Evolutionary conservation across 169 alveolate genomes (phyloP).

Genomic region (Ichthyophthirius multifiliis): DNA sequence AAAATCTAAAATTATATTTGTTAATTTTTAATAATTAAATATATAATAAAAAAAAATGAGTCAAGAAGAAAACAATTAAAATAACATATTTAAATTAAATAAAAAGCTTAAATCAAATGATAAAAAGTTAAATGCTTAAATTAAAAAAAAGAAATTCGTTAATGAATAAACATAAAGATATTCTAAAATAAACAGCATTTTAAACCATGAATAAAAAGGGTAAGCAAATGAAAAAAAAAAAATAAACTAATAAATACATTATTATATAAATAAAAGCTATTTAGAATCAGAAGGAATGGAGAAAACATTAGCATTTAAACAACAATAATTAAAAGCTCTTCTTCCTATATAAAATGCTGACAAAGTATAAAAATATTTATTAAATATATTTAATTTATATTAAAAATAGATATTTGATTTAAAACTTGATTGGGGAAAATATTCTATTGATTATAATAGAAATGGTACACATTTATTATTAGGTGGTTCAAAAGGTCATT

Average conservation of each 20-base stretch:
- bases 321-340: slow-evolving; percentile 54
- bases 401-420: slow-evolving; percentile 64
- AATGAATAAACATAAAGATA: slow-evolving; percentile 2
- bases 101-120: slow-evolving; percentile 1
- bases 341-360: slow-evolving; percentile 66
- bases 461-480: slow-evolving; percentile 90
- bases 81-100: not conserved
- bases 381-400: too few relatives aligned
- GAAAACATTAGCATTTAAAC: slow-evolving; percentile 59
- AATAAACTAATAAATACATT: not conserved
- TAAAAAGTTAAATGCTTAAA: slow-evolving; percentile 12
- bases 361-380: slow-evolving; percentile 21
- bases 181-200: not conserved
- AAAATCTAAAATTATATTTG: too few relatives aligned
- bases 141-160: slow-evolving; percentile 4
- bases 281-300: slow-evolving; percentile 56
- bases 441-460: slow-evolving; percentile 85
- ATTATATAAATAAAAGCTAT: not conserved
- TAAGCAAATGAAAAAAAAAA: not conserved
- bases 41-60: not conserved
- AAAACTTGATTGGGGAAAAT: slow-evolving; percentile 88
- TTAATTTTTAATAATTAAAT: too few relatives aligned
- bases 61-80: not conserved
- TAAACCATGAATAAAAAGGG: not conserved
- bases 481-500: slow-evolving; percentile 94